Conservation (phyloP, 768 basidiomycete species). For the Omphalotus guepiniiformis region DNA sequence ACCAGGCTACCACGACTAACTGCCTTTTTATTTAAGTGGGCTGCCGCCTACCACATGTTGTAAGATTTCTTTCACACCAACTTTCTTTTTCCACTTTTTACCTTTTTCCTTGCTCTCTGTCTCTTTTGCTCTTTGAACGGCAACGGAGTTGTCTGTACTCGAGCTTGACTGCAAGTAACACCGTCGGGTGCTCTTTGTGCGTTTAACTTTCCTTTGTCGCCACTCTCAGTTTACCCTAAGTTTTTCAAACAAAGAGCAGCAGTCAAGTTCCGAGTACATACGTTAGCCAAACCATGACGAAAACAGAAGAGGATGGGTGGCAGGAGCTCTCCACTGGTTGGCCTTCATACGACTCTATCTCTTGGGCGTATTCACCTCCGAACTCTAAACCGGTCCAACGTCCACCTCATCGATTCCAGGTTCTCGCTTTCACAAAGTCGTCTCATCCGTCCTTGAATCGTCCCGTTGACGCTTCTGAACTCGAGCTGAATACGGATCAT, state of each 20-base stretch:
- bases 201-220: slow-evolving; percentile 12
- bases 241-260: slow-evolving; percentile 7
- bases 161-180: background rate
- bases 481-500: slow-evolving; percentile 34
- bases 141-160: background rate
- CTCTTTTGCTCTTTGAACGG: background rate
- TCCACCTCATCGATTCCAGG: slow-evolving; percentile 22
- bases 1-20: background rate
- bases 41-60: slow-evolving; percentile 28
- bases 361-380: slow-evolving; percentile 32
- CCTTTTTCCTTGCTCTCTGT: too few relatives aligned
- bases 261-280: slow-evolving; percentile 4
- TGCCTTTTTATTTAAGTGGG: slow-evolving; percentile 15
- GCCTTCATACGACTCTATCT: slow-evolving; percentile 35
- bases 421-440: slow-evolving; percentile 8
- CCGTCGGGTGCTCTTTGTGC: slow-evolving; percentile 1
- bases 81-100: background rate
- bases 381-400: slow-evolving; percentile 16
- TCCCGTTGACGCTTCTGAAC: slow-evolving; percentile 12
- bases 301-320: slow-evolving; percentile 34
- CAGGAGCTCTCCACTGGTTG: slow-evolving; percentile 33
- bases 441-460: slow-evolving; percentile 10
- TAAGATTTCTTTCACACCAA: slow-evolving; percentile 3
- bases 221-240: slow-evolving; percentile 14
- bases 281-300: slow-evolving; percentile 14